Evolutionary conservation across 1,284 basidiomycete genomes (phyloP), one percentile per base, ranked within the genome.

Genomic region (Malassezia sympodialis): DNA sequence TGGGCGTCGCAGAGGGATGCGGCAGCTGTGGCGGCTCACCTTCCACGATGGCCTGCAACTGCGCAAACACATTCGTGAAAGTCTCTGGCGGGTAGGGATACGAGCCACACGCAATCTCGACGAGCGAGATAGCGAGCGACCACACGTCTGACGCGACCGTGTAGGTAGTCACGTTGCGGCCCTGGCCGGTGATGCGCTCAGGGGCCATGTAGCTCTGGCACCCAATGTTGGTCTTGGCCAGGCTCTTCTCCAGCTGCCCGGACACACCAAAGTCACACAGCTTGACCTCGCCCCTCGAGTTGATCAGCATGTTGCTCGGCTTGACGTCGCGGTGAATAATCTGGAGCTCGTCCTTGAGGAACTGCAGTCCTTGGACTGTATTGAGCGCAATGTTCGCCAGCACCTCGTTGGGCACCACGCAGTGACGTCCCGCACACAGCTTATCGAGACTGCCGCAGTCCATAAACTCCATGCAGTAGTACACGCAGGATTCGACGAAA

Each of bases 391-490:
- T 88, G 37, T 87, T 80, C 7, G 84, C 84, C n/a, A 98, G 79
- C 2, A 91, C 88, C 41, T 82, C 79, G 76, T 96, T 90, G 1
- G 88, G 88, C 14, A 90, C 83, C 34, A 77, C 76, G 5, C 60
- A 60, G 14, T 67, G 64, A 30, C 66, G 60, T n/a, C 66, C 64
- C 26, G 59, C 59, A 37, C 54, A 62, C 0, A 96, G 80, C 61
- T 88, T 90, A 75, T 96, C 93, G 45, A 98, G 80, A 53, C 84
- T 87, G 15, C 91, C 90, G 2, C 88, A 90, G 71, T 98, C 90
- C 93, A 98, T 96, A 77, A 86, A 90, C 79, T 98, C 93, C 90
- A 98, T 96, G 78, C 93, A 96, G 77, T 96, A 96, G 77, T 96
- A 96, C 32, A 98, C 93, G 76, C 88, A 98, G 23, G 86, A 88